Evolutionary conservation across 1,284 basidiomycete species (phyloP).

Genomic region (Chondrostereum purpureum): DNA sequence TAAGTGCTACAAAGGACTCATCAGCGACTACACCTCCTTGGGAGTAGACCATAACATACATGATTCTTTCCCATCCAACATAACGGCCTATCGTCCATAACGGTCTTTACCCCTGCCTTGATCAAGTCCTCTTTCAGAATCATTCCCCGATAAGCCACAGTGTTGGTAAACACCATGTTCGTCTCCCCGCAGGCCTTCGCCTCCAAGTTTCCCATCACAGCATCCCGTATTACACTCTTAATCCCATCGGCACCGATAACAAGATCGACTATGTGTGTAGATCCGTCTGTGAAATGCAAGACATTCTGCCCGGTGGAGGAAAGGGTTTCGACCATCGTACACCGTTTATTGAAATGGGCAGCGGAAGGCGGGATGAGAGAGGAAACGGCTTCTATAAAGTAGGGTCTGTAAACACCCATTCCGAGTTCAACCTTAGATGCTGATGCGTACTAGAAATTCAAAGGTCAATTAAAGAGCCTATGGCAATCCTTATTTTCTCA

Average conservation of each 20-base stretch:
- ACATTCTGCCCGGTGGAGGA: constrained; percentile 21
- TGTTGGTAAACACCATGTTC: constrained; percentile 36
- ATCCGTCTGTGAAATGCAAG: constrained; percentile 41
- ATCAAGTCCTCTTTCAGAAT: constrained; percentile 32
- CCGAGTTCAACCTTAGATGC: constrained; percentile 27
- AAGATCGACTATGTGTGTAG: constrained; percentile 39
- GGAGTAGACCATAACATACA: no score
- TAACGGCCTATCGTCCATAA: constrained; percentile 28
- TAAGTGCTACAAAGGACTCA: constrained; percentile 38
- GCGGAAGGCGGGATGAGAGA: constrained; percentile 33
- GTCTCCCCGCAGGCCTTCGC: no score
- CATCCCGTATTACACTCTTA: constrained; percentile 36
- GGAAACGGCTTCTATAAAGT: constrained; percentile 43
- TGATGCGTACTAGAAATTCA: constrained; percentile 29
- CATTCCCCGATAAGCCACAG: constrained; percentile 39
- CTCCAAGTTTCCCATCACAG: constrained; percentile 24
- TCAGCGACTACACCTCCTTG: no score
- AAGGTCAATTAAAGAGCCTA: neutral
- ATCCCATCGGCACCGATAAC: constrained; percentile 52
- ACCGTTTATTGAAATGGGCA: constrained; percentile 47
- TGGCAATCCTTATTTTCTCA: constrained; percentile 18
- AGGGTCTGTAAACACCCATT: constrained; percentile 41
- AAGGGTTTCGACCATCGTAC: constrained; percentile 27
- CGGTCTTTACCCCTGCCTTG: constrained; percentile 33
- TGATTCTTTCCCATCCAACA: constrained; percentile 37